Base-by-base conservation (phyloP, 805 yeast species). In the Candida andamanensis region DNA sequence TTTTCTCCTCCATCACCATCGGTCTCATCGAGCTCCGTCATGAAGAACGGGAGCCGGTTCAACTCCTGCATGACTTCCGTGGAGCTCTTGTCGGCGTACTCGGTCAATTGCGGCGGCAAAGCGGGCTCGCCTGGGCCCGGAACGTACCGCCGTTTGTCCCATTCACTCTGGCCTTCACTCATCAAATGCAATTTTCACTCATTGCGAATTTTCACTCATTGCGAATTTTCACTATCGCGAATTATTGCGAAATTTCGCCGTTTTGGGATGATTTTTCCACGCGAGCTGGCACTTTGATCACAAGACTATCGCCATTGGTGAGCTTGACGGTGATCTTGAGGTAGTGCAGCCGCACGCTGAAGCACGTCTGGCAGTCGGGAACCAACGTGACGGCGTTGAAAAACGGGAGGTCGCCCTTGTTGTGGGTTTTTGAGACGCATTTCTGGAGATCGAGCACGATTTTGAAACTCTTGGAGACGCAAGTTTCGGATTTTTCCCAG, bases 21-120 rank as follows among this genome's bases (percentile, higher is more conserved):
- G 2, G 78, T 74, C 18, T 76, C 84, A 47, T 83, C 94, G 12
- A 86, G 60, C 45, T 81, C 72, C 11, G 87, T 87, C 98, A 92
- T 92, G 66, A 92, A 92, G 46, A 92, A 83, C 6, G 98, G 98
- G 53, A 86, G 61, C 47, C 84, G 70, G 52, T 86, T 86, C 49
- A 92, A 61, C 44, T 86, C 95, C 12, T 65, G 61, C 62, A 85
- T 67, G 15, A 87, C 78, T 41, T 87, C 89, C 36, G 83, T 95
- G 0, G 82, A 67, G 2, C 85, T 59, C 48, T 83, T 83, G 35
- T 74, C 68, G 1, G 76, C 62, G 24, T 69, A 47, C 38, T 80
- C 79, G 0, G 80, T 64, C n/a, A 85, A 64, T 52, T 85, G 95
- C 3, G 95, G 95, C 1, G 95, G 95, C 28, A 85, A 57, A 4